These are phyloP conservation scores for Cladosporium sp. DNA, from an alignment of 2,329 filamentous ascomycete genomes.

Conservation along the genomic window DNA sequence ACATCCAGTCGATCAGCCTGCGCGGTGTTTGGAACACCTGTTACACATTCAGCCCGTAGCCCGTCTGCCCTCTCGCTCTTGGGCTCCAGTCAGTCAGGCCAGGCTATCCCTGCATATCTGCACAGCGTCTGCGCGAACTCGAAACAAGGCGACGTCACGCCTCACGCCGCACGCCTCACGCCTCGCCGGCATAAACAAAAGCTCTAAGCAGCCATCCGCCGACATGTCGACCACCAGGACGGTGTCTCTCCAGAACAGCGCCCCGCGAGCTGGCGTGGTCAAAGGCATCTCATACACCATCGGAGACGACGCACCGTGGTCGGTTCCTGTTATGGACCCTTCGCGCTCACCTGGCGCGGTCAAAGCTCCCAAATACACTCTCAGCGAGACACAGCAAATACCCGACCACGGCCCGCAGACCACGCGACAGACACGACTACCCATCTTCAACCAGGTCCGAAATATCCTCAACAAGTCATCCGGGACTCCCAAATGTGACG, in stretches of 20 bases:
- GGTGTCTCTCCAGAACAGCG: slow-evolving; percentile 5
- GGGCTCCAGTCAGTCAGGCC: not conserved
- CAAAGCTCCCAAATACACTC: slow-evolving; percentile 13
- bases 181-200: not conserved
- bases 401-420: slow-evolving; percentile 12
- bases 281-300: slow-evolving; percentile 37
- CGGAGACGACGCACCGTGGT: slow-evolving; percentile 26
- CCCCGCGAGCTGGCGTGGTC: slow-evolving; percentile 16
- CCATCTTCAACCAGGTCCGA: slow-evolving; percentile 32
- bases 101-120: slow-evolving; percentile 1
- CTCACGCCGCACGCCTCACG: not conserved
- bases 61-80: not conserved
- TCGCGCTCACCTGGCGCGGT: not conserved
- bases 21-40: not conserved
- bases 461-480: slow-evolving; percentile 28
- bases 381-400: slow-evolving; percentile 16
- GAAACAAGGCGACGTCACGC: slow-evolving; percentile 10
- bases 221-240: slow-evolving; percentile 8
- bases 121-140: slow-evolving; percentile 2
- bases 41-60: not conserved
- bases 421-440: slow-evolving; percentile 25
- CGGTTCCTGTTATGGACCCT: slow-evolving; percentile 25
- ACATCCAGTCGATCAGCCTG: not conserved
- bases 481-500: slow-evolving; percentile 18
- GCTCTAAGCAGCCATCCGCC: not conserved